Evolutionary conservation across 192 early-diverging fungal species (phyloP), one percentile per base, ranked within the genome.

Genomic region (Linnemannia elongata): DNA sequence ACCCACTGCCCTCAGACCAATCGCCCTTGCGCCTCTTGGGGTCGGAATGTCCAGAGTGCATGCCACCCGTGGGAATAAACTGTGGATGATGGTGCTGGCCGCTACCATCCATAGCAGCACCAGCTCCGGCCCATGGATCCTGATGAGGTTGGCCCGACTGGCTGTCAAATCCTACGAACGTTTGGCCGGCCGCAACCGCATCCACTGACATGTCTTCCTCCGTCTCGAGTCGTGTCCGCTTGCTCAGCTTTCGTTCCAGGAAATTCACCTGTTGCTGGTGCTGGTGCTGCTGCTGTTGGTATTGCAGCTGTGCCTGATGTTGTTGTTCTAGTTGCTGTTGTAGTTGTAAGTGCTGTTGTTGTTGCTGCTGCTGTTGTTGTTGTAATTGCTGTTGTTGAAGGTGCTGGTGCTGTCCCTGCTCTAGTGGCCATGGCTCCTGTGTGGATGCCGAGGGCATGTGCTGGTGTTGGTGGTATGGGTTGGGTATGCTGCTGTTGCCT

Each of bases 401-500:
- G 17, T 60, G 39, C 33, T 63, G 75, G 15, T 71, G 71, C 20
- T 80, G 72, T 38, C 33, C 63, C n/a, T 77, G 82, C 38, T 77
- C 69, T 73, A 73, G 39, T 24, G 72, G 71, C 57, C 72, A 72
- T 77, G 81, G 33, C 22, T 78, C 57, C 36, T 35, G 60, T 41
- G 54, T 44, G 27, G 72, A 45, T 39, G 13, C 72, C 63, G 72
- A 63, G 6, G 76, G 45, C 60, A 33, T 27, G 27, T 66, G 60
- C 60, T 66, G 60, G 44, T 49, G 41, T 52, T 52, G 49, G 30
- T 77, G 75, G 57, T 83, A 69, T 74, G 73, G 54, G 33, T 82
- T 76, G 75, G 69, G 80, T 78, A 74, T 77, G 79, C 79, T 81
- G 79, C 79, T 81, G 74, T 87, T 71, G 60, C 60, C 3, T 66